Evolutionary conservation across 345 rosid species (phyloP).

Genomic region (Trapa bicornis): DNA sequence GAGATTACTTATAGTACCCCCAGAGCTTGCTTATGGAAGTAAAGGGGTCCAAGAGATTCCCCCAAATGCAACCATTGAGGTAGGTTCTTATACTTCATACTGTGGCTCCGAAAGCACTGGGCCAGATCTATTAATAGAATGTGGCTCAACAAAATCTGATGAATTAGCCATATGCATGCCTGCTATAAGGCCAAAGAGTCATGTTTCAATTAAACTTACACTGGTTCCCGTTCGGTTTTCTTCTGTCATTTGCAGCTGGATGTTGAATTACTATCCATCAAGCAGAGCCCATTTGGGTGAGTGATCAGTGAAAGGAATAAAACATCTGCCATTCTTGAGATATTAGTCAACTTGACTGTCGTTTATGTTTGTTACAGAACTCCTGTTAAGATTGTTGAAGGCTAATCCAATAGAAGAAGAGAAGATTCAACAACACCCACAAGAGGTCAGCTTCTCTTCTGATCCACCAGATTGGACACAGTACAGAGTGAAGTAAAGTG

Average conservation of each 20-base stretch:
- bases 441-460: neutral
- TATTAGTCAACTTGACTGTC: neutral
- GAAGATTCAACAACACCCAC: neutral
- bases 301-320: constrained; percentile 1
- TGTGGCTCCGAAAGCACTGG: too few species aligned
- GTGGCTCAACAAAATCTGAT: neutral
- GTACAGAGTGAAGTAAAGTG: neutral
- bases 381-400: constrained; percentile 72
- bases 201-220: neutral
- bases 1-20: constrained; percentile 80
- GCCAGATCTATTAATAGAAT: too few species aligned
- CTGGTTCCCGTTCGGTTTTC: neutral
- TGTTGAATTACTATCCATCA: constrained; percentile 76
- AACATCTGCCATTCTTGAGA: neutral
- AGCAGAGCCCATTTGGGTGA: constrained; percentile 86
- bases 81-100: constrained; percentile 9
- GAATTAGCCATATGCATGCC: neutral
- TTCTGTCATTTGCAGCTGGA: constrained; percentile 42
- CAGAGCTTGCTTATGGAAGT: constrained; percentile 86
- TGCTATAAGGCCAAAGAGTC: neutral
- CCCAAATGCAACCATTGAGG: constrained; percentile 96
- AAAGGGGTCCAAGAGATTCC: constrained; percentile 97
- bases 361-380: constrained; percentile 33
- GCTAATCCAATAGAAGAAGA: constrained; percentile 19
- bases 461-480: neutral